Evolutionary conservation across 2,329 filamentous ascomycete genomes (phyloP), one percentile per base, ranked within the genome.

Genomic region (Alternaria incomplexa): DNA sequence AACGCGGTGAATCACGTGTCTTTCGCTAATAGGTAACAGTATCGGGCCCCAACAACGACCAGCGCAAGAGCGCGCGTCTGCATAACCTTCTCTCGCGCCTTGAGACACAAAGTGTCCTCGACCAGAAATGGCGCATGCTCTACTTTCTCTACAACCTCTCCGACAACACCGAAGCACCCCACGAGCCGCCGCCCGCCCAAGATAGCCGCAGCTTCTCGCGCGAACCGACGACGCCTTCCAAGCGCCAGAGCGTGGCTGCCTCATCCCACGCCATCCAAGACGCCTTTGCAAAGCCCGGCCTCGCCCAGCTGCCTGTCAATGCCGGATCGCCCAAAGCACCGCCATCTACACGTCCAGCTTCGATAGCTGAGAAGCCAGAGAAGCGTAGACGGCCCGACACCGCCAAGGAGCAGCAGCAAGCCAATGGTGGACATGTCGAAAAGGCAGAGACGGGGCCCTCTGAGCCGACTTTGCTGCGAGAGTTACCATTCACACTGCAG

Each of bases 51-150:
- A 92, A 93, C 74, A 88, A 70, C 88, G 48, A 91, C 87, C 67
- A 91, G 85, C 22, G 89, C 88, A 72, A 88, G 94, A 80, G 73
- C 64, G 93, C 94, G 20, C 88, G 90, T 65, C 97, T 97, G 81
- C 91, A 93, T 23, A 96, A 97, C 75, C 87, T 99, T 26, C 97
- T 97, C 81, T 93, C 93, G 32, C 88, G 93, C 60, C 87, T 99
- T 17, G 85, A 97, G 25, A 92, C 93, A n/a, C 89, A 97, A 68
- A 94, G 94, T 0, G 94, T 98, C 6, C 86, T 99, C 47, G 91
- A 92, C 73, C 92, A 97, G 80, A 99, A 99, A 86, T 98, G 94
- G 93, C 93, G 92, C 4, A 97, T 99, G 68, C 85, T 99, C 20
- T 96, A 96, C 78, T 89, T 99, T 45, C 87, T 99, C 45, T 91